Evolutionary conservation across 1,139 yeast genomes (phyloP).

Genomic region (Geotrichum reessii): DNA sequence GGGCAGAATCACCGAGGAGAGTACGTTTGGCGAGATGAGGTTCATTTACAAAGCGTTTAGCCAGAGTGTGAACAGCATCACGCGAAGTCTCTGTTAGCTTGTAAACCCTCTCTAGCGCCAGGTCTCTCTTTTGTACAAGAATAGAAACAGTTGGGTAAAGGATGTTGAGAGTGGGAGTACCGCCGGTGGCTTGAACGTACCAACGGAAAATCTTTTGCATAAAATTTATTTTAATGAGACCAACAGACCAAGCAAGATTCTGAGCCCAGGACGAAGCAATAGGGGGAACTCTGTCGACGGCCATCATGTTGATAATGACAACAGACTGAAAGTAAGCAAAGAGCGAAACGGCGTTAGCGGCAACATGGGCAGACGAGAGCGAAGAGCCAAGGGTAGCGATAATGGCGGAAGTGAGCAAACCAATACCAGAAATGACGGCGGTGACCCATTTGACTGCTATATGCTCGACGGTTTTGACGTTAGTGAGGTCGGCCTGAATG

Average conservation of each 20-base stretch:
- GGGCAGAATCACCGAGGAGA: conserved; percentile 16
- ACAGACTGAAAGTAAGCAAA: conserved; percentile 90
- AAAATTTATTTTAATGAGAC: conserved; percentile 67
- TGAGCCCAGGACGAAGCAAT: conserved; percentile 98
- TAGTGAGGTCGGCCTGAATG: conserved; percentile 76
- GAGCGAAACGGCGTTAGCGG: conserved; percentile 86
- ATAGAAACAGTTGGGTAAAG: conserved; percentile 48
- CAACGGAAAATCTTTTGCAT: conserved; percentile 86
- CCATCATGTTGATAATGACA: conserved; percentile 93
- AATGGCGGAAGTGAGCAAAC: conserved; percentile 79
- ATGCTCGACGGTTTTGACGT: conserved; percentile 90
- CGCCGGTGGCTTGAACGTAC: conserved; percentile 96
- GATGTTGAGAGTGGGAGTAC: conserved; percentile 68
- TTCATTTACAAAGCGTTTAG: neutral
- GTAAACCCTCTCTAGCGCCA: conserved; percentile 3
- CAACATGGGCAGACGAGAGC: conserved; percentile 92
- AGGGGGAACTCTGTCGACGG: conserved; percentile 89
- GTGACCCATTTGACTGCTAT: conserved; percentile 96
- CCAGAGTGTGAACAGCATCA: conserved; percentile 9
- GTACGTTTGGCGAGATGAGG: conserved; percentile 6
- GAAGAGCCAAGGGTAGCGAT: conserved; percentile 88
- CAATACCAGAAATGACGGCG: conserved; percentile 87
- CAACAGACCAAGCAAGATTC: conserved; percentile 93
- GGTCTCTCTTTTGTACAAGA: conserved; percentile 60
- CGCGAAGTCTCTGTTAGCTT: conserved; percentile 8